phyloP scores from a whole-genome alignment of 2,329 filamentous ascomycete genomes.

The Huntiella abstrusa region DNA sequence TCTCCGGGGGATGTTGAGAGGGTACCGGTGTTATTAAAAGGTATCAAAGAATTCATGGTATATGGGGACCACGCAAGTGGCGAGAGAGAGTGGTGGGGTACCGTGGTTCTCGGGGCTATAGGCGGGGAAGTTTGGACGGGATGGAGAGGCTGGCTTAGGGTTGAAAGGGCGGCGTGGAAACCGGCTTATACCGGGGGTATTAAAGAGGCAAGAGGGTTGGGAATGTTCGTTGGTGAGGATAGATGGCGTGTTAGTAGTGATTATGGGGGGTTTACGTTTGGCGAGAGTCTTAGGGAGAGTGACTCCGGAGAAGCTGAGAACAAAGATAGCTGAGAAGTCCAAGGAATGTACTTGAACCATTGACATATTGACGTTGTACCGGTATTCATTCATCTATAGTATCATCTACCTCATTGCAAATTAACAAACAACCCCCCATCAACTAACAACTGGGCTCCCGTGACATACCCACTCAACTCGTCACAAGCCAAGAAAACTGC shows the following conservation, averaged over 20 bases:
- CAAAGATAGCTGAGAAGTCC: no score
- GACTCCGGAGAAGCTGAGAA: no score
- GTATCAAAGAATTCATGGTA: slow-evolving; percentile 29
- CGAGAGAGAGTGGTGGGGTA: slow-evolving; percentile 37
- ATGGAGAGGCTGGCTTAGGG: slow-evolving; percentile 29
- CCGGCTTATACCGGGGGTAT: slow-evolving; percentile 15
- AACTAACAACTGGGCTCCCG: slow-evolving; percentile 64
- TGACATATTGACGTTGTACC: no score
- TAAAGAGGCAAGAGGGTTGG: slow-evolving; percentile 25
- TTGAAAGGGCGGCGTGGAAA: slow-evolving; percentile 18
- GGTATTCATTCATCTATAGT: no score
- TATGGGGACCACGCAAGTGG: slow-evolving; percentile 28
- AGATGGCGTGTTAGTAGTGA: background rate
- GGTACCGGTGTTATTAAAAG: background rate
- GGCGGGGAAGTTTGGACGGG: slow-evolving; percentile 17
- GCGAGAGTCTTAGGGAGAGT: background rate
- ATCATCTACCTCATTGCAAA: slow-evolving; percentile 36
- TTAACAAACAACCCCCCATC: slow-evolving; percentile 86
- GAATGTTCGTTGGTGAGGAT: background rate
- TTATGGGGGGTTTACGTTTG: background rate
- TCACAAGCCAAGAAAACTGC: slow-evolving; percentile 72
- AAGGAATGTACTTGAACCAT: no score
- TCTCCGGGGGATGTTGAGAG: slow-evolving; percentile 13
- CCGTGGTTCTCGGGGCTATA: slow-evolving; percentile 30
- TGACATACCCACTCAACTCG: slow-evolving; percentile 62